Conservation (phyloP, 768 basidiomycete species). For the Boletus coccyginus region DNA sequence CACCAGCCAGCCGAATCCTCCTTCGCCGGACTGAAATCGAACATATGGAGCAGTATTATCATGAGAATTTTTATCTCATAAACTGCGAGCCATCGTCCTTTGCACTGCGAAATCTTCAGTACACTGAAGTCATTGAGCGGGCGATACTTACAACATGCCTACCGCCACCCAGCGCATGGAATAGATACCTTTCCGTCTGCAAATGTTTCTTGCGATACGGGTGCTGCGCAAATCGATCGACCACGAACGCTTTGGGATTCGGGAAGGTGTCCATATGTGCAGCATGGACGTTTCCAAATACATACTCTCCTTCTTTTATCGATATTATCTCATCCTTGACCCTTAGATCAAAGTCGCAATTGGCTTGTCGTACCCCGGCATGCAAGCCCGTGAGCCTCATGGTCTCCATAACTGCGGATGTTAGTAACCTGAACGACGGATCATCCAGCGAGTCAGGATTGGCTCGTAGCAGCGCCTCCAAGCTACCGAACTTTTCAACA, state of each 20-base stretch:
- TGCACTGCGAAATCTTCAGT: slow-evolving; percentile 13
- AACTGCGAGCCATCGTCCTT: slow-evolving; percentile 23
- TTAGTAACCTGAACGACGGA: slow-evolving; percentile 18
- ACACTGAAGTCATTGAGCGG: neutral
- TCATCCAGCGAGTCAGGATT: slow-evolving; percentile 16
- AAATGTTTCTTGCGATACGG: slow-evolving; percentile 13
- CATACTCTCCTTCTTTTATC: slow-evolving; percentile 20
- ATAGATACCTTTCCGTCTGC: slow-evolving; percentile 12
- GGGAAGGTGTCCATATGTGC: slow-evolving; percentile 20
- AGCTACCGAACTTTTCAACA: slow-evolving; percentile 7
- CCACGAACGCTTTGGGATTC: slow-evolving; percentile 12
- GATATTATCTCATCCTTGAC: slow-evolving; percentile 6
- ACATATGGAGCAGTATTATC: slow-evolving; percentile 16
- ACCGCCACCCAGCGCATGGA: slow-evolving; percentile 15
- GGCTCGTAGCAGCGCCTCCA: slow-evolving; percentile 12
- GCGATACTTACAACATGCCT: slow-evolving; percentile 15
- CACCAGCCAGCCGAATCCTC: slow-evolving; percentile 1
- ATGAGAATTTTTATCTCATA: slow-evolving; percentile 21
- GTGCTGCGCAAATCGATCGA: slow-evolving; percentile 18
- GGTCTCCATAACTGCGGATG: slow-evolving; percentile 27
- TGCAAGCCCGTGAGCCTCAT: slow-evolving; percentile 20
- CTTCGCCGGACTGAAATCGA: slow-evolving; percentile 7
- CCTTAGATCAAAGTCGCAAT: slow-evolving; percentile 14
- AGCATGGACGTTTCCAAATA: slow-evolving; percentile 18
- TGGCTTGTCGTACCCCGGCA: slow-evolving; percentile 14